Evolutionary conservation across 345 rosid species (phyloP), one percentile per base, ranked within the genome.

Genomic region (Firmiana major): DNA sequence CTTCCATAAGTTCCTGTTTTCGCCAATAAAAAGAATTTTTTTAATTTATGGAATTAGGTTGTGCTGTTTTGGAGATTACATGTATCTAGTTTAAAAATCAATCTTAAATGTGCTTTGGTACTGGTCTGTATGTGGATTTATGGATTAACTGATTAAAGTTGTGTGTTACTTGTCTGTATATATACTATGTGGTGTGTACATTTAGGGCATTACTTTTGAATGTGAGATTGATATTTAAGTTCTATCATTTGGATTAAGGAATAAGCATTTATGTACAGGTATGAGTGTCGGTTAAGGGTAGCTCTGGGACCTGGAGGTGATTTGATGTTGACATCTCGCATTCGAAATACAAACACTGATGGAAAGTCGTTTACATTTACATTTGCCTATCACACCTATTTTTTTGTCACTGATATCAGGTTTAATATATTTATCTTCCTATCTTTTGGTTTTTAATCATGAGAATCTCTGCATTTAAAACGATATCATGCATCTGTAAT

Each of bases 341-440:
- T 91, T 62, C 82, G 97, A 82, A 93, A 91, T 84, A 84, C 92
- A 77, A 88, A 91, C 78, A 63, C 78, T 12, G 78, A 75, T 75
- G 88, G 91, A 67, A 94, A 91, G 63, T 89, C 94, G 2, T 94
- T 93, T 77, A 87, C 89, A 78, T 93, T 94, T 89, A 87, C 92
- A 6, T 93, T 93, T 74, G 95, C 97, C 0, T 88, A 89, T 78
- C 98, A 90, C 83, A 88, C 97, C 9, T 89, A 94, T 72, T 84
- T 94, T 78, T 88, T 88, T n/a, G 97, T 94, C 71, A 89, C 98
- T 9, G 98, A 93, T 81, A 90, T 94, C 81, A 94, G 98, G 98
- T 94, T 85, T 7, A 69, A 10, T 15, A 38, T 26, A 49, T 70
- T 45, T 17, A 62, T 59, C 77, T 60, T 7, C 24, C 43, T 42